A percentile compares a stretch with the other conserved stretches of the same genome.
Evolutionary conservation across 169 alveolate species (phyloP).

Genomic region (Plasmodium gaboni): DNA sequence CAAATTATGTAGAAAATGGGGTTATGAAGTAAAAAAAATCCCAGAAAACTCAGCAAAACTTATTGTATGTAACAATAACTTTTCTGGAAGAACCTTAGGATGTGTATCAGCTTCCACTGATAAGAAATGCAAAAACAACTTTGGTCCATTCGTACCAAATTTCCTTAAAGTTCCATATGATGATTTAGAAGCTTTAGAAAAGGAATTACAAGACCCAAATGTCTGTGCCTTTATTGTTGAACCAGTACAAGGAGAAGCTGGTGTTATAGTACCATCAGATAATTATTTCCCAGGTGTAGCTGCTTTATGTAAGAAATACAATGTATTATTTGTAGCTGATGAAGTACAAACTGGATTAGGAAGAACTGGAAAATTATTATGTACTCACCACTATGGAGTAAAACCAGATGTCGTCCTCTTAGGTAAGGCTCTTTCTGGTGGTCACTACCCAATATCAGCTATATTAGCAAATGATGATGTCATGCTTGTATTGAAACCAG

Average conservation of each 20-base stretch:
- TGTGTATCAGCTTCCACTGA: constrained; percentile 93
- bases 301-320: constrained; percentile 84
- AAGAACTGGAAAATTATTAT: constrained; percentile 92
- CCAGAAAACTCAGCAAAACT: constrained; percentile 90
- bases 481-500: constrained; percentile 93
- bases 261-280: constrained; percentile 93
- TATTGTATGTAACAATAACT: constrained; percentile 87
- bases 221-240: constrained; percentile 92
- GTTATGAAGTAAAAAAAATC: constrained; percentile 92
- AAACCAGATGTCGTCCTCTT: constrained; percentile 92
- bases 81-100: constrained; percentile 94
- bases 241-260: constrained; percentile 97
- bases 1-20: constrained; percentile 96
- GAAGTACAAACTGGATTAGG: constrained; percentile 95
- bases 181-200: constrained; percentile 80
- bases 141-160: constrained; percentile 89
- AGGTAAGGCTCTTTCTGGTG: constrained; percentile 95
- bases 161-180: constrained; percentile 78
- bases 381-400: constrained; percentile 84
- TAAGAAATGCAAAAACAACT: constrained; percentile 88
- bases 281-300: constrained; percentile 88
- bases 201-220: constrained; percentile 83
- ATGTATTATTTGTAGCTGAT: constrained; percentile 88
- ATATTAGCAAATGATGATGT: constrained; percentile 90
- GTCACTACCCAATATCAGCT: constrained; percentile 93